Conservation (phyloP, 2,329 filamentous ascomycete species). For the Colletotrichum lini region DNA sequence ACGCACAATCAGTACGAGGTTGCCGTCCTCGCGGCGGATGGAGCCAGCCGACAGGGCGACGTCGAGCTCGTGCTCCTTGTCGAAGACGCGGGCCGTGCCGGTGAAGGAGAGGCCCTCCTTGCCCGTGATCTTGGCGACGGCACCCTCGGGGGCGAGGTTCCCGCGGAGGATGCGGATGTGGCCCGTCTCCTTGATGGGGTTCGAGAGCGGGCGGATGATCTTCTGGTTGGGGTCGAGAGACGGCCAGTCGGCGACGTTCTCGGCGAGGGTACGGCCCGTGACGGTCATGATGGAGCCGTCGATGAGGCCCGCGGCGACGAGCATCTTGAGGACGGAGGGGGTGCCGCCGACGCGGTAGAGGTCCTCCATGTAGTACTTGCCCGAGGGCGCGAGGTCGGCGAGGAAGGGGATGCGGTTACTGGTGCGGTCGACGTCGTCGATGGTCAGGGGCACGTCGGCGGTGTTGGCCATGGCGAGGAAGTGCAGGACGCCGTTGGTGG, state of each 20-base stretch:
- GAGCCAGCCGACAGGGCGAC: slow-evolving; percentile 80
- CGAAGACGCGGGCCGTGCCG: slow-evolving; percentile 85
- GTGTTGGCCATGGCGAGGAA: slow-evolving; percentile 92
- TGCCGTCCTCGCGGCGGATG: slow-evolving; percentile 70
- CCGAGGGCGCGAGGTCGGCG: slow-evolving; percentile 86
- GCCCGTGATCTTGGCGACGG: slow-evolving; percentile 96
- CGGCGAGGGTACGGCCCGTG: slow-evolving; percentile 85
- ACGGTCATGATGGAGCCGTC: slow-evolving; percentile 86
- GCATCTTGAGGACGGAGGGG: slow-evolving; percentile 86
- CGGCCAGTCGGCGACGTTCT: slow-evolving; percentile 85
- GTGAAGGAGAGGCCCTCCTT: slow-evolving; percentile 90
- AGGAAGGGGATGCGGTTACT: slow-evolving; percentile 89
- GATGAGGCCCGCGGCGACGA: slow-evolving; percentile 82
- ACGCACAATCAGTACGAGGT: slow-evolving; percentile 89
- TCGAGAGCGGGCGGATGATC: slow-evolving; percentile 82
- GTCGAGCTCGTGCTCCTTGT: slow-evolving; percentile 87
- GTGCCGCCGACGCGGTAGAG: slow-evolving; percentile 89
- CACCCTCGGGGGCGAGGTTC: slow-evolving; percentile 89
- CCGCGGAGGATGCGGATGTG: slow-evolving; percentile 91
- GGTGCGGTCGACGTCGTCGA: slow-evolving; percentile 87
- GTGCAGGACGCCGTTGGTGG: slow-evolving; percentile 90
- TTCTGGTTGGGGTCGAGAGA: slow-evolving; percentile 83
- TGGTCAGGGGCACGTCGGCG: slow-evolving; percentile 80
- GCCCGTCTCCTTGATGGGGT: slow-evolving; percentile 84
- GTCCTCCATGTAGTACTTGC: slow-evolving; percentile 90